Base-by-base conservation (phyloP, 2,329 filamentous ascomycete genomes). In the Chaetomiaceae sp. region DNA sequence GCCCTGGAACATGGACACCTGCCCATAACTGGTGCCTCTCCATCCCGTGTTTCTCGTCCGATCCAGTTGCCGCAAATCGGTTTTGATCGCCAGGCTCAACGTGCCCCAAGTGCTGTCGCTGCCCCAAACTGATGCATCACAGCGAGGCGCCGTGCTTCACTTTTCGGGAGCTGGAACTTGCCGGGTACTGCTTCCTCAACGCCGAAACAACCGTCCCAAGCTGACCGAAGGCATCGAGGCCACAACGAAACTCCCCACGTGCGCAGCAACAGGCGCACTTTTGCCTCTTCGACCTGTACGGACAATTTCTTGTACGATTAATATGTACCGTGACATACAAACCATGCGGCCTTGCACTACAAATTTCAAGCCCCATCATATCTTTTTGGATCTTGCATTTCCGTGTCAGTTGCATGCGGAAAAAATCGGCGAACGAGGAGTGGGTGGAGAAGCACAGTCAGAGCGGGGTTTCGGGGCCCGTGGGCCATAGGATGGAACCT, bases 111-210 rank as follows among this genome's bases (percentile, higher is more conserved):
- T 41, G 46, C 46, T 21, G 36, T 23, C 9, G 36, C 21, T 8
- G 18, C 33, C 2, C n/a, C 14, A 25, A 41, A 41, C 13, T 13
- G 18, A 7, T n/a, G 16, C 23, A 25, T 27, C 41, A n/a, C 36
- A 32, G 8, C 23, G 37, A n/a, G 27, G n/a, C 36, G n/a, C 13
- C 34, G 11, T 37, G 33, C 30, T 32, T 25, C 33, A 33, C 33
- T 27, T 45, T 5, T 13, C 8, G n/a, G n/a, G 29, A 29, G 6
- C 21, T 21, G 4, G 20, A 40, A 36, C 21, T 25, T 51, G 45
- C 43, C 54, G 54, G 49, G 54, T 56, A 56, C 54, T 32, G 50
- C 20, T 56, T 34, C 54, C 54, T 44, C 45, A 21, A 10, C 36
- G 21, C 25, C 37, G 30, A 53, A 53, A 47, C 46, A 46, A 30